Percentiles rank a stretch among this genome's conserved stretches.
Conservation (phyloP, 192 early-diverging fungal genomes). For the Coemansia umbellata region DNA sequence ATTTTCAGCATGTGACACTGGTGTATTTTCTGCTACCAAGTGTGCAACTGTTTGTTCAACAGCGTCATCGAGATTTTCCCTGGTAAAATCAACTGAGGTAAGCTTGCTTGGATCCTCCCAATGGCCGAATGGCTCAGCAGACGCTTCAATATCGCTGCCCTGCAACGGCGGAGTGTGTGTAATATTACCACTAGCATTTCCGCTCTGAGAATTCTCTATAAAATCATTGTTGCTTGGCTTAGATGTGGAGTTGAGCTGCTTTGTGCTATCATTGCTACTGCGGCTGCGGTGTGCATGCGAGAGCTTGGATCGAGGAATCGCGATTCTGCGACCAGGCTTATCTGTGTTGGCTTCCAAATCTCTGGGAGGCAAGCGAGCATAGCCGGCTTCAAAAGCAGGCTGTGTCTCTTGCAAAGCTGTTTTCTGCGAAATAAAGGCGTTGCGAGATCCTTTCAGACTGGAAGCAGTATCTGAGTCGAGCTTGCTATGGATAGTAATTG, state of each 20-base stretch:
- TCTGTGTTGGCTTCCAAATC: neutral
- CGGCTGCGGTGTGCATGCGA: neutral
- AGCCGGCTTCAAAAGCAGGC: too few relatives aligned
- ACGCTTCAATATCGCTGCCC: neutral
- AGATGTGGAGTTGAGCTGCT: too few relatives aligned
- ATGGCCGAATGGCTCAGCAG: neutral
- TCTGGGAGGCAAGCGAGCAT: too few relatives aligned
- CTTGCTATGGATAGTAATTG: too few relatives aligned
- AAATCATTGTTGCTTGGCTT: too few relatives aligned
- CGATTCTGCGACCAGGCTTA: neutral
- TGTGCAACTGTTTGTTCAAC: neutral
- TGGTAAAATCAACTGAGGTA: neutral
- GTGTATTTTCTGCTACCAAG: neutral
- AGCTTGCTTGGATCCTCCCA: neutral
- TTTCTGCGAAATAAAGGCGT: too few relatives aligned
- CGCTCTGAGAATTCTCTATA: neutral
- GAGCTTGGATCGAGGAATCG: neutral
- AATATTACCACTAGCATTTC: neutral
- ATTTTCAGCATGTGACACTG: constrained; percentile 1
- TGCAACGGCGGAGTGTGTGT: neutral
- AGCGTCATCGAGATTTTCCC: neutral
- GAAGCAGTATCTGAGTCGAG: too few relatives aligned
- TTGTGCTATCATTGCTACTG: too few relatives aligned
- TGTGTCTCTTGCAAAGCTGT: too few relatives aligned
- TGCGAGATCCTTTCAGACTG: too few relatives aligned